phyloP scores from a whole-genome alignment of 2,329 filamentous ascomycete genomes.

The Sordariomycetes sp. region DNA sequence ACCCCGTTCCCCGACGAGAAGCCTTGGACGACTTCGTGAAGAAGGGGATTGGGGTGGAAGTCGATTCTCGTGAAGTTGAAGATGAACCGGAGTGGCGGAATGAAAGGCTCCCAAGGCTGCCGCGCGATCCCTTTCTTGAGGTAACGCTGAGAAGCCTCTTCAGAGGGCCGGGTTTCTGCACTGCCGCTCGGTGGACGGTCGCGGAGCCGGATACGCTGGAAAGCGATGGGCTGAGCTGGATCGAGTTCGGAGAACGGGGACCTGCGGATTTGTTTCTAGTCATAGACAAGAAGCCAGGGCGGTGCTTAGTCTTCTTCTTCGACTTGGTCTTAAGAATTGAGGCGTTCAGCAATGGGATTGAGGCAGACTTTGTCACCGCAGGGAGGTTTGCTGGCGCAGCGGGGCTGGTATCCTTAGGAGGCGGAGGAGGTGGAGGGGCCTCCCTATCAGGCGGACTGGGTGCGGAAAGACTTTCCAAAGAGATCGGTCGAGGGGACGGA shows the following conservation, averaged over 20 bases:
- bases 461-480: background rate
- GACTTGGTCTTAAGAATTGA: slow-evolving; percentile 4
- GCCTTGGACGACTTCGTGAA: background rate
- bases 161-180: slow-evolving; percentile 1
- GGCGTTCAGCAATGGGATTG: slow-evolving; percentile 7
- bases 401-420: slow-evolving; percentile 19
- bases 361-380: slow-evolving; percentile 1
- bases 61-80: background rate
- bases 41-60: background rate
- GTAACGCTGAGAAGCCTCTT: slow-evolving; percentile 3
- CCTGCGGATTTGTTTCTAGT: slow-evolving; percentile 8
- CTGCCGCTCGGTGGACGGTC: background rate
- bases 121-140: slow-evolving; percentile 2
- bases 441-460: slow-evolving; percentile 9
- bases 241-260: slow-evolving; percentile 11
- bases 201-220: slow-evolving; percentile 14
- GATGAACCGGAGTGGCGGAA: slow-evolving; percentile 2
- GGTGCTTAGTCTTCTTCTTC: slow-evolving; percentile 10
- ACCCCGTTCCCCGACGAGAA: background rate
- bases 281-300: slow-evolving; percentile 11
- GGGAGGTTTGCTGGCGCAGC: background rate
- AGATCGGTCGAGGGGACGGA: slow-evolving; percentile 1
- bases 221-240: slow-evolving; percentile 16
- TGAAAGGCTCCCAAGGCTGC: background rate
- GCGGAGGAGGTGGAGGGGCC: slow-evolving; percentile 19